A percentile compares a stretch with the other conserved stretches of the same genome.
phyloP scores from a whole-genome alignment of 1,284 basidiomycete genomes.

The Wallemia ichthyophaga region DNA sequence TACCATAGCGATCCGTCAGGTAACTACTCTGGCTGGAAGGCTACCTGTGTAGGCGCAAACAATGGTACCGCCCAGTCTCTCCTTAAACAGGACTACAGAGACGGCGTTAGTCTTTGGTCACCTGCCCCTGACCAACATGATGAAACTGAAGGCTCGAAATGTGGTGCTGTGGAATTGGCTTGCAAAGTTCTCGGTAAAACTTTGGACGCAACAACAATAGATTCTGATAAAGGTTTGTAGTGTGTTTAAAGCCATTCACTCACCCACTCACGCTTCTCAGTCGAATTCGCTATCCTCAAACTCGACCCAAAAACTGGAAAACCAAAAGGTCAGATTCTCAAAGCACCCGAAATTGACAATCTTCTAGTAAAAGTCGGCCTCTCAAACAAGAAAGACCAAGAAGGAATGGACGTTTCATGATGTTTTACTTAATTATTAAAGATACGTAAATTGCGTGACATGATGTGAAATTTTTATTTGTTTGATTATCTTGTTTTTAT shows the following conservation, averaged over 20 bases:
- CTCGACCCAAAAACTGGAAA: slow-evolving; percentile 43
- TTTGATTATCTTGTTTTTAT: too few relatives aligned
- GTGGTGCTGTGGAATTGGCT: slow-evolving; percentile 47
- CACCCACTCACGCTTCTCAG: slow-evolving; percentile 22
- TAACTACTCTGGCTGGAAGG: slow-evolving; percentile 98
- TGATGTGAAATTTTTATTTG: too few relatives aligned
- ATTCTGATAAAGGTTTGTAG: slow-evolving; percentile 62
- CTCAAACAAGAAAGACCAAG: slow-evolving; percentile 44
- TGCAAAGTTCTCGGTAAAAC: slow-evolving; percentile 95
- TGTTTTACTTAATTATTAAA: too few relatives aligned
- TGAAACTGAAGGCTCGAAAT: slow-evolving; percentile 8
- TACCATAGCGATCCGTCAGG: slow-evolving; percentile 97
- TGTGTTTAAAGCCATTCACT: slow-evolving; percentile 2
- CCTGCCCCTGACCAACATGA: not conserved
- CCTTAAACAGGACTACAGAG: slow-evolving; percentile 96
- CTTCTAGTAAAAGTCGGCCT: slow-evolving; percentile 54
- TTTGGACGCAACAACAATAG: slow-evolving; percentile 89
- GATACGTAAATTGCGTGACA: too few relatives aligned
- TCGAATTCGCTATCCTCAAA: slow-evolving; percentile 83
- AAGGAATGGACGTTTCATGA: slow-evolving; percentile 1
- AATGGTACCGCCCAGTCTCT: slow-evolving; percentile 78
- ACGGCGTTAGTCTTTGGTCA: slow-evolving; percentile 63
- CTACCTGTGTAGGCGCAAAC: slow-evolving; percentile 88
- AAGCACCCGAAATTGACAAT: slow-evolving; percentile 64
- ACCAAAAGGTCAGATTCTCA: slow-evolving; percentile 75